A percentile compares a stretch with the other conserved stretches of the same genome.
These are phyloP conservation scores for Eucalyptus cloeziana DNA, from an alignment of 345 rosid species.

Conservation along the genomic window DNA sequence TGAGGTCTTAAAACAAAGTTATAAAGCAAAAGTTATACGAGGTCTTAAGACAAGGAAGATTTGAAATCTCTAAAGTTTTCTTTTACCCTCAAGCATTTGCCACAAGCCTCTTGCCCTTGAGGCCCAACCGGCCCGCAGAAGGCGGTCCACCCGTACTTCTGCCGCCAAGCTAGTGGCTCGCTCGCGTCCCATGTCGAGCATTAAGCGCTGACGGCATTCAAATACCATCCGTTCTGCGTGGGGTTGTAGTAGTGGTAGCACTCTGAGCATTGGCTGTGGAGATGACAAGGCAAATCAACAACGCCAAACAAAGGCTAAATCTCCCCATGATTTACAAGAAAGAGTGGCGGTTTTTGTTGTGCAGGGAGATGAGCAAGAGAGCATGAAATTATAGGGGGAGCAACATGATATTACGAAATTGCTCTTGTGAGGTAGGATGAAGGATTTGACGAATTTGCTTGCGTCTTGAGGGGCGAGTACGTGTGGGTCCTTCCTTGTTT, in stretches of 20 bases:
- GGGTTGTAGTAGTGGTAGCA: constrained; percentile 37
- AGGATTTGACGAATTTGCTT: background rate
- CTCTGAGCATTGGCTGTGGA: background rate
- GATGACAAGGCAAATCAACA: background rate
- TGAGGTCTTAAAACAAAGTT: background rate
- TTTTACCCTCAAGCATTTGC: constrained; percentile 34
- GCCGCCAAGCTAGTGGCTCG: constrained; percentile 45
- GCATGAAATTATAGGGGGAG: no score
- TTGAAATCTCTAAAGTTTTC: background rate
- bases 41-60: background rate
- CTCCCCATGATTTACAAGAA: background rate
- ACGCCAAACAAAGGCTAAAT: background rate
- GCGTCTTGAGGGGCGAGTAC: background rate
- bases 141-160: constrained; percentile 55
- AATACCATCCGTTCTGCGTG: constrained; percentile 23
- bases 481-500: background rate
- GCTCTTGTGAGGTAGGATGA: background rate
- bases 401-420: background rate
- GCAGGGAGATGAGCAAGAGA: no score
- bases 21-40: background rate
- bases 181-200: constrained; percentile 60
- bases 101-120: constrained; percentile 43
- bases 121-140: constrained; percentile 52
- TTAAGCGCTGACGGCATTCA: constrained; percentile 31
- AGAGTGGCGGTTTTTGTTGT: no score